Percentiles rank a stretch among this genome's conserved stretches.
Conservation (phyloP, 2,329 filamentous ascomycete species). For the Falciphora oryzae region DNA sequence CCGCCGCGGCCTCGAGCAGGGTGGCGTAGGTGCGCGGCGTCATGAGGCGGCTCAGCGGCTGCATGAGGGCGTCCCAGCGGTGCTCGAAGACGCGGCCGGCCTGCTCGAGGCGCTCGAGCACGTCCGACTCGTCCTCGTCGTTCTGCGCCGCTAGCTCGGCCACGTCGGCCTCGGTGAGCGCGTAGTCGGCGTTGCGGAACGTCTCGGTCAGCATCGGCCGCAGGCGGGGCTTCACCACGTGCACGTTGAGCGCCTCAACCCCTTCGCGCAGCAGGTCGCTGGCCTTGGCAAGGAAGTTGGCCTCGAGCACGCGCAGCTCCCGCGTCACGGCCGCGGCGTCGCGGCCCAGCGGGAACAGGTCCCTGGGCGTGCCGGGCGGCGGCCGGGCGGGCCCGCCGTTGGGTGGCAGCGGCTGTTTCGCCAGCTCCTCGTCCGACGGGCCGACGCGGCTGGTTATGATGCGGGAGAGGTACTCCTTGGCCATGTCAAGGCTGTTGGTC, state of each 20-base stretch:
- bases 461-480: conserved; percentile 82
- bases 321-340: conserved; percentile 66
- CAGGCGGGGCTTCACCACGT: conserved; percentile 79
- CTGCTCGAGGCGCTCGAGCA: conserved; percentile 50
- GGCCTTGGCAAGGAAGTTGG: conserved; percentile 70
- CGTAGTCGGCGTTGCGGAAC: conserved; percentile 89
- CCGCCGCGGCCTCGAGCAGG: conserved; percentile 68
- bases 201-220: conserved; percentile 80
- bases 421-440: conserved; percentile 29
- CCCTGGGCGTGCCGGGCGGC: conserved; percentile 38
- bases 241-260: conserved; percentile 77
- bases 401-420: conserved; percentile 10
- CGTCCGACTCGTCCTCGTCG: conserved; percentile 36
- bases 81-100: conserved; percentile 76
- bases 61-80: conserved; percentile 80
- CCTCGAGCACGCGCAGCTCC: conserved; percentile 62
- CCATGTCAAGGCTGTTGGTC: conserved; percentile 92
- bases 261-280: conserved; percentile 79
- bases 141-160: conserved; percentile 48
- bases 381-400: conserved; percentile 1
- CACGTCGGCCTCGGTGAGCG: conserved; percentile 57
- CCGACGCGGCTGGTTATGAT: conserved; percentile 69
- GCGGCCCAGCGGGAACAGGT: conserved; percentile 74
- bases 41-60: conserved; percentile 77
- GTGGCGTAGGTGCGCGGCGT: conserved; percentile 69